These are phyloP conservation scores for Gracilariopsis chorda DNA, from an alignment of 23 red algal species.

Conservation along the genomic window DNA sequence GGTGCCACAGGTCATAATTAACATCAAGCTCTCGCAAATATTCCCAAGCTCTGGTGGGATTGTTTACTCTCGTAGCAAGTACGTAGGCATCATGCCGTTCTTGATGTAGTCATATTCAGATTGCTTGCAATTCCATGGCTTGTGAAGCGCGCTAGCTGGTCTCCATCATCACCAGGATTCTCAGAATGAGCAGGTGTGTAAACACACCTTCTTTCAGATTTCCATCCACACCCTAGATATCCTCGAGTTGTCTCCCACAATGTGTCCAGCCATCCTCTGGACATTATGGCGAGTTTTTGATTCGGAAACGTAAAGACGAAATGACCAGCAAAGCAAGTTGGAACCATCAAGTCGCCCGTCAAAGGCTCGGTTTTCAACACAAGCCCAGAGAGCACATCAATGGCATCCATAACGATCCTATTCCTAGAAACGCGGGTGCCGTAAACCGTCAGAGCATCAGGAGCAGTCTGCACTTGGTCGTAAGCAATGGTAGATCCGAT, in stretches of 20 bases:
- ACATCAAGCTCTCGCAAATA: too few species aligned
- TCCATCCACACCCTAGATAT: slow-evolving; percentile 54
- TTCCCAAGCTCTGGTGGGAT: too few species aligned
- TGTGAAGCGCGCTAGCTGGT: too few species aligned
- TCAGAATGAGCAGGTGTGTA: too few species aligned
- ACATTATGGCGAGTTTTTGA: slow-evolving; percentile 2
- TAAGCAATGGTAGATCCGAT: slow-evolving; percentile 25
- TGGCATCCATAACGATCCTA: slow-evolving; percentile 49
- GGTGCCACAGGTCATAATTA: too few species aligned
- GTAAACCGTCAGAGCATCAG: slow-evolving; percentile 50
- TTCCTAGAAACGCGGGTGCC: slow-evolving; percentile 29
- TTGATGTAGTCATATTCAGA: too few species aligned
- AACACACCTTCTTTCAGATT: background rate
- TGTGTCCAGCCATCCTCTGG: slow-evolving; percentile 40
- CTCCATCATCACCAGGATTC: too few species aligned
- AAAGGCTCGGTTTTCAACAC: slow-evolving; percentile 39
- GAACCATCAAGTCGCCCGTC: background rate
- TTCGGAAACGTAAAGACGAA: slow-evolving; percentile 13
- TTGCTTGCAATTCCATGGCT: too few species aligned
- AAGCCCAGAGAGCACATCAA: slow-evolving; percentile 43
- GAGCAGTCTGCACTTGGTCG: slow-evolving; percentile 44
- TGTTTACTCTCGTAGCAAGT: too few species aligned
- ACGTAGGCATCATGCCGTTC: too few species aligned
- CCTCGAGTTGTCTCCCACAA: slow-evolving; percentile 62
- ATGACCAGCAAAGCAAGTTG: slow-evolving; percentile 22